phyloP scores from a whole-genome alignment of 129 eudicot genomes.

The Helianthus tuberosus region DNA sequence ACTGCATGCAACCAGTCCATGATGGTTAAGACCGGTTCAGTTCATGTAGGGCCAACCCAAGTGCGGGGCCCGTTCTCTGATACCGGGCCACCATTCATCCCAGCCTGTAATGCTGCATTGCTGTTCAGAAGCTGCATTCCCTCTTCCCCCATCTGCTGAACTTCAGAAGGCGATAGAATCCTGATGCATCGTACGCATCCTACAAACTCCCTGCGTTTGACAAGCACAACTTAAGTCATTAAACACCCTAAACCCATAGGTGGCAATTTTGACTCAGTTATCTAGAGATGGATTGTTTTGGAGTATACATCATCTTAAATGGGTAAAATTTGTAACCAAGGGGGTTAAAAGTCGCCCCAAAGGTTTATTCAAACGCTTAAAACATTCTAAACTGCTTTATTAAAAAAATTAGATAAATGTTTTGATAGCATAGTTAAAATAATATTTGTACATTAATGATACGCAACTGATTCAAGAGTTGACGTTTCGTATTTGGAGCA shows the following conservation, averaged over 20 bases:
- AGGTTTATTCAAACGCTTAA: too few species aligned
- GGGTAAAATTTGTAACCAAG: too few species aligned
- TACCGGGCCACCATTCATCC: slow-evolving; percentile 28
- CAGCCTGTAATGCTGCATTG: slow-evolving; percentile 53
- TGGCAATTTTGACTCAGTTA: too few species aligned
- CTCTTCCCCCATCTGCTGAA: slow-evolving; percentile 96
- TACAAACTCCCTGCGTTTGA: slow-evolving; percentile 74
- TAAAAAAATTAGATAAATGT: too few species aligned
- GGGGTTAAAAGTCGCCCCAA: too few species aligned
- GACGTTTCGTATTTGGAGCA: too few species aligned
- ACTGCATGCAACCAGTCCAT: background rate
- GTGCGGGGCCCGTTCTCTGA: slow-evolving; percentile 34
- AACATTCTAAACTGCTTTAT: too few species aligned
- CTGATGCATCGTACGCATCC: slow-evolving; percentile 91
- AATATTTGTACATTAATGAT: too few species aligned
- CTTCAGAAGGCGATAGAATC: slow-evolving; percentile 89
- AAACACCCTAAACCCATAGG: background rate
- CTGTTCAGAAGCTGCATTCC: slow-evolving; percentile 94
- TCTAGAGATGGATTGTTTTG: too few species aligned
- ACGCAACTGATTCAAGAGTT: too few species aligned
- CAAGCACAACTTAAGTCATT: background rate
- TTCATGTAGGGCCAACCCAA: slow-evolving; percentile 41
- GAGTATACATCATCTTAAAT: too few species aligned
- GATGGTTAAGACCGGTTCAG: background rate
- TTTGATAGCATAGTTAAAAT: too few species aligned